Base-by-base conservation (phyloP, 2,329 filamentous ascomycete species). In the Arthrocladium fulminans region DNA sequence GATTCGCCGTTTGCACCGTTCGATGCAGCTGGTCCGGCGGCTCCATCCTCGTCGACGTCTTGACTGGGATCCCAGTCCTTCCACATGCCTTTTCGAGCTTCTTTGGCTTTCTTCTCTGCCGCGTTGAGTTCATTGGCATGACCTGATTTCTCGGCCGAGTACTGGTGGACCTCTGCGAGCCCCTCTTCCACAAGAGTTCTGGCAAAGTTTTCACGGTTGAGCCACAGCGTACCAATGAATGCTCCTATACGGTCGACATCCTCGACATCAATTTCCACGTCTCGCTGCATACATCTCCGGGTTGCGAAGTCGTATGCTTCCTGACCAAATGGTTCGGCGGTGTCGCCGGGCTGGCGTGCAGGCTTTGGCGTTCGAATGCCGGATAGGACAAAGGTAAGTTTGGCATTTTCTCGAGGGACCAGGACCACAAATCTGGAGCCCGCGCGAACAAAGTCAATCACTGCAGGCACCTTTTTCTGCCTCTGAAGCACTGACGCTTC, bases 381-480 rank as follows among this genome's bases (percentile, higher is more conserved):
- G 46, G 86, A 90, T 41, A 98, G 80, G 3, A 98, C 89, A 63
- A 98, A 83, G 1, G 90, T 98, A 52, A 98, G 75, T 73, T 96
- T 97, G 62, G 90, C 83, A 60, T 88, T 88, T 64, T 98, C 92
- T 29, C 89, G 84, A 40, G 92, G 90, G 42, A 98, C 81, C 8
- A 98, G 73, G 29, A 98, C 76, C 22, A 88, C 94, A 68, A 97
- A 98, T 57, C 92, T 81, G 34, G 89, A 94, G 24, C 86, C 92
- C n/a, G 88, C 86, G 70, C 97, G 96, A 73, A 94, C 92, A 66
- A 94, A 98, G 67, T 98, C 92, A 35, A 98, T 88, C 58, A 98
- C 76, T 9, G 86, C 92, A 6, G 92, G 88, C 2, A 97, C 83
- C 67, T 86, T 90, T 74, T 88, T 90, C 66, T 96, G 89, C 47